Base-by-base conservation (phyloP, 176 grass and related monocot species). In the sorghum (Sorghum bicolor) region DNA sequence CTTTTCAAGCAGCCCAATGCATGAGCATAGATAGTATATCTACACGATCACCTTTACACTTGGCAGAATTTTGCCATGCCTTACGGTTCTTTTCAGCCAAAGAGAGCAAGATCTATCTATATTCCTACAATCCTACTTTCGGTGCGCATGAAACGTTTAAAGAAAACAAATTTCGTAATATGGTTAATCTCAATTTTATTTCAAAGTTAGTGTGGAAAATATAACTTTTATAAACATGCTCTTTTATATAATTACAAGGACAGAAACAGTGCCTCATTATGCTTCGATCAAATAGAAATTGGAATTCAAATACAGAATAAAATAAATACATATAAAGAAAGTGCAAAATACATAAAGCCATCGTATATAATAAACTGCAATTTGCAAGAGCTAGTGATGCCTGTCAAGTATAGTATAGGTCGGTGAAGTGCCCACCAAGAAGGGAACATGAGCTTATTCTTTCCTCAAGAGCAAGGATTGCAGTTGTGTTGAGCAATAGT, bases 361-460 rank as follows among this genome's bases (percentile, higher is more conserved):
- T 58, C 26, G 38, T 36, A 34, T 6, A 34, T 72, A 36, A 70
- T 26, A 30, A 17, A 40, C 41, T 47, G 68, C 37, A 76, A 45
- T 84, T 61, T 48, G 77, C 57, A 78, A 45, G 74, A 39, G 39
- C 67, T 47, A 70, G 61, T 75, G 6, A 31, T 70, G 58, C 71
- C 48, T 70, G n/a, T 29, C 73, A 83, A 64, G 41, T 83, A 83
- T 69, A 80, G 32, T 55, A 74, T 80, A 52, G 61, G 19, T 75
- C 4, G 68, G 67, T 90, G 89, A 87, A 87, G 85, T 90, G 80
- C 20, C 67, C 75, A 70, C 57, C 47, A 90, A 87, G 85, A 87
- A 87, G 80, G 70, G 85, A 87, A 90, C 80, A 83, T 87, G 25
- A 64, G 32, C 13, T 71, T 87, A 84, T 90, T 90, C 85, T 87